Conservation (phyloP, 345 rosid species). For the Eutrema heterophyllum region DNA sequence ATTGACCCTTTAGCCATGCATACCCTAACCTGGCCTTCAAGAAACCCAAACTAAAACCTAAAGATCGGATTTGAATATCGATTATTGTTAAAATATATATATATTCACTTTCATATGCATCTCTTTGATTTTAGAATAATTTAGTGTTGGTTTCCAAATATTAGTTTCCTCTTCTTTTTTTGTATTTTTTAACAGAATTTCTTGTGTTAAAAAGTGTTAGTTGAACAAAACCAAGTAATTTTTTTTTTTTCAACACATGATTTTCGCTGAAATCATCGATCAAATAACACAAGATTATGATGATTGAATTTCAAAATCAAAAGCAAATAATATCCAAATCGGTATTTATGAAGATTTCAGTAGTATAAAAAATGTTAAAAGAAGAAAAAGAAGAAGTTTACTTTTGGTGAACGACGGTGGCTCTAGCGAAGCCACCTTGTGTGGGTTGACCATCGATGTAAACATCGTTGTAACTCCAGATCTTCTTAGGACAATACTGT, state of each 20-base stretch:
- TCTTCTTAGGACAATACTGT: slow-evolving; percentile 55
- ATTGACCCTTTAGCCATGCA: background rate
- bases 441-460: slow-evolving; percentile 48
- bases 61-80: background rate
- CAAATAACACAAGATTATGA: background rate
- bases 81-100: background rate
- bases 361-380: background rate
- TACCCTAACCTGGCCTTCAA: slow-evolving; percentile 1
- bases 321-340: background rate
- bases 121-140: background rate
- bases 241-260: background rate
- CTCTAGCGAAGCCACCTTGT: slow-evolving; percentile 52
- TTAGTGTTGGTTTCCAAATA: background rate
- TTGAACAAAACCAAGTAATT: background rate
- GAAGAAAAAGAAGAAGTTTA: slow-evolving; percentile 9
- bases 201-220: background rate
- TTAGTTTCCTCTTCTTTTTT: background rate
- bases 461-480: slow-evolving; percentile 52
- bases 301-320: background rate
- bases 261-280: background rate
- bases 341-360: too few species aligned
- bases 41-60: slow-evolving; percentile 1
- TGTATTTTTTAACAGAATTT: background rate
- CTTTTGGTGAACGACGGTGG: slow-evolving; percentile 59
- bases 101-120: background rate